Base-by-base conservation (phyloP, 192 early-diverging fungal genomes). In the Endogone sp. region DNA sequence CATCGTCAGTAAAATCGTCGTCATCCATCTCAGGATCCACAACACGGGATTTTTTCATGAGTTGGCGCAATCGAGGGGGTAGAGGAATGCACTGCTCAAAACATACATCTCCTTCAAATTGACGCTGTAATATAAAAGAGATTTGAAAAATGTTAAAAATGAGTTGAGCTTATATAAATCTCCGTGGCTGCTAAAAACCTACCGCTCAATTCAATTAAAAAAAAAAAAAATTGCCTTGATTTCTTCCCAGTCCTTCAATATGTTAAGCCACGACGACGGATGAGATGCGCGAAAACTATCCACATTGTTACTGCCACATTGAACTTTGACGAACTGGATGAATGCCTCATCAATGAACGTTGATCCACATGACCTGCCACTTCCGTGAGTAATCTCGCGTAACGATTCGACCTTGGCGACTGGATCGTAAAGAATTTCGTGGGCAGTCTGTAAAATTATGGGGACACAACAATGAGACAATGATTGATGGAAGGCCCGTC, bases 361-460 rank as follows among this genome's bases (percentile, higher is more conserved):
- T 4, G 73, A 75, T 4, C 77, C 77, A 21, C 73, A 79, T 13
- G 64, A 75, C 23, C 59, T 73, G 56, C 73, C 73, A 13, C 66
- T 56, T n/a, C 77, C 66, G 56, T 75, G 69, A 22, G 77, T 75
- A 28, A 69, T 70, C 56, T 79, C 77, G 22, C 69, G 66, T 3
- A 79, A 29, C 44, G 37, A 49, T 49, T 49, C 37, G 16, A 11
- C 9, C 0, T 49, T 49, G 0, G 37, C 1, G 37, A 0, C 16
- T 11, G 37, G 37, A 49, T 49, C 37, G 0, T 16, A 6, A 49
- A 11, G 37, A 16, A 49, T 16, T 49, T 49, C 37, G 16, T 49
- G 37, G 37, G 16, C 37, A 16, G 37, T 49, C 37, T 49, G 6
- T 16, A 49, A 0, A 49, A 49, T 49, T 49, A 49, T 11, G 37